phyloP scores from a whole-genome alignment of 2,329 filamentous ascomycete genomes.

The Fusarium sp. region DNA sequence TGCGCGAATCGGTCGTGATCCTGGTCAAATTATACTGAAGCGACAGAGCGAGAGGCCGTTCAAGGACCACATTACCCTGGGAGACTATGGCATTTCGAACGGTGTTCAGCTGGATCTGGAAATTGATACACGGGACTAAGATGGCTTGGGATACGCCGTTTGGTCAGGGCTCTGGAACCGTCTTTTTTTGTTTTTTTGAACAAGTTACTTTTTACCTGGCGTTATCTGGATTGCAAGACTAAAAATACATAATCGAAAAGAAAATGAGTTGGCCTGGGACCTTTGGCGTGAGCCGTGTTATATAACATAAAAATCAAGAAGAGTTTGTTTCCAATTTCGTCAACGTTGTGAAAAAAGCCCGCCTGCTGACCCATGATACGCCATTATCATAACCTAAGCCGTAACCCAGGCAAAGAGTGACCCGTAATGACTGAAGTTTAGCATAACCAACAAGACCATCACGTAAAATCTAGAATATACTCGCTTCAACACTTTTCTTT shows the following conservation, averaged over 20 bases:
- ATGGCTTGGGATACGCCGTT: not conserved
- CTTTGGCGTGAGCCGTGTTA: not conserved
- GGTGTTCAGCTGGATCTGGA: conserved; percentile 78
- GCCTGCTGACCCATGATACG: not conserved
- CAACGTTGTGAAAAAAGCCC: not conserved
- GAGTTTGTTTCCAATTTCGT: not conserved
- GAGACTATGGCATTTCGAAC: conserved; percentile 94
- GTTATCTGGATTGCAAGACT: not conserved
- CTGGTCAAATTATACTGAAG: conserved; percentile 92
- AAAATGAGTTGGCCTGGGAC: not conserved
- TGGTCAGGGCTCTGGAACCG: not conserved
- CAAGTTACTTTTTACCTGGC: not conserved
- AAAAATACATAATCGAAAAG: not conserved
- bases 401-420: not conserved
- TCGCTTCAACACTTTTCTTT: not conserved
- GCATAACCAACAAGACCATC: not conserved
- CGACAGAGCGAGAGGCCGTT: conserved; percentile 93
- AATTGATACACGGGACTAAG: conserved; percentile 69
- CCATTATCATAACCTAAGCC: not conserved
- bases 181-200: not conserved
- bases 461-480: not conserved
- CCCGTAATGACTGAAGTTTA: not conserved
- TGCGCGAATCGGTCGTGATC: conserved; percentile 85
- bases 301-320: not conserved
- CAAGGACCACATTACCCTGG: conserved; percentile 87